phyloP scores from a whole-genome alignment of 2,329 filamentous ascomycete genomes.

The Claviceps maximensis region DNA sequence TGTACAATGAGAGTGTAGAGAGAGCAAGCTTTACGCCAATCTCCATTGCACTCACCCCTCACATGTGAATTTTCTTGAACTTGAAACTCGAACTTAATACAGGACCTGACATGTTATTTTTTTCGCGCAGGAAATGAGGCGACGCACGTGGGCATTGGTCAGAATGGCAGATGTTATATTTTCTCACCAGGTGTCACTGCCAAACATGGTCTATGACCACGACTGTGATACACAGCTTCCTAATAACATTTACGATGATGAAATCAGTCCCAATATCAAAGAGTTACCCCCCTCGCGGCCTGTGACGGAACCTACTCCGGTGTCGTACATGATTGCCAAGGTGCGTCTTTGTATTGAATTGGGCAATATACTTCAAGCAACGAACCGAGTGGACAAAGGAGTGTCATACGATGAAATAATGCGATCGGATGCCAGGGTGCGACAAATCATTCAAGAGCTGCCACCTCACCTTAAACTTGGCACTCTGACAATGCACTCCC shows the following conservation, averaged over 20 bases:
- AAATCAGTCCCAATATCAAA: conserved; percentile 57
- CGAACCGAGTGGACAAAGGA: conserved; percentile 40
- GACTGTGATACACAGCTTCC: conserved; percentile 66
- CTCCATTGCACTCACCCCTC: background rate
- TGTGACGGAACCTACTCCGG: conserved; percentile 56
- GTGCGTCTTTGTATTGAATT: conserved; percentile 54
- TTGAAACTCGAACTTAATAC: background rate
- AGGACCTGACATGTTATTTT: background rate
- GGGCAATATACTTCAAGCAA: conserved; percentile 56
- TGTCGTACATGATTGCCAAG: conserved; percentile 69
- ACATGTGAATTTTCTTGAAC: background rate
- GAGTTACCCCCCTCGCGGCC: conserved; percentile 54
- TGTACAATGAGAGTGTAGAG: background rate
- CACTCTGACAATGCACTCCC: conserved; percentile 53
- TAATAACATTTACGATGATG: conserved; percentile 69
- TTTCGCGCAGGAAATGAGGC: conserved; percentile 49
- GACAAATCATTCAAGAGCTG: conserved; percentile 50
- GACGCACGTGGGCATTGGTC: conserved; percentile 56
- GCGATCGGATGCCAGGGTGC: conserved; percentile 46
- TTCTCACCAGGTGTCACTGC: conserved; percentile 57
- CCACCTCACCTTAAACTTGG: conserved; percentile 70
- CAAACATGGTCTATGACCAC: conserved; percentile 57
- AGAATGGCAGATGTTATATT: conserved; percentile 64
- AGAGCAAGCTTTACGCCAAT: too few species aligned
- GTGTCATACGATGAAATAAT: conserved; percentile 52